Conservation (phyloP, 1,284 basidiomycete genomes). For the Boletus coffeatus region DNA sequence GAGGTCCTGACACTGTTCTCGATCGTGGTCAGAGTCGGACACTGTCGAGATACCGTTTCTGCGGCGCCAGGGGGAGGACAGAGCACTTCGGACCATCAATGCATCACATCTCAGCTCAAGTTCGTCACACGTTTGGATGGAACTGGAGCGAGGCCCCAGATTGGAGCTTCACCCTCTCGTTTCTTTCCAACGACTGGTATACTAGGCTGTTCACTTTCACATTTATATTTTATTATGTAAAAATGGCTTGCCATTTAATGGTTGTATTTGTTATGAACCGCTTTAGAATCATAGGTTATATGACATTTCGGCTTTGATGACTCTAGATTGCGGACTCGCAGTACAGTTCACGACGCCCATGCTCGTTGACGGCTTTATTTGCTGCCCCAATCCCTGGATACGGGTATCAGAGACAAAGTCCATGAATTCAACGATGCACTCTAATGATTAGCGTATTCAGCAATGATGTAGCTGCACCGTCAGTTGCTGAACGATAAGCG, state of each 20-base stretch:
- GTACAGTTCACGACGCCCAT: neutral
- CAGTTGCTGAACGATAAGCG: too few relatives aligned
- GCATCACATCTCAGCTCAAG: neutral
- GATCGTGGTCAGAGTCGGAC: conserved; percentile 15
- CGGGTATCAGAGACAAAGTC: too few relatives aligned
- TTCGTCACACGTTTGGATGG: neutral
- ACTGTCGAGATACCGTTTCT: conserved; percentile 4
- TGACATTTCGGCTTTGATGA: neutral
- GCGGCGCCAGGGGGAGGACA: neutral
- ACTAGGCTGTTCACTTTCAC: neutral
- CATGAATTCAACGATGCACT: too few relatives aligned
- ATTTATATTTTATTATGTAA: neutral
- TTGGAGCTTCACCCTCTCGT: neutral
- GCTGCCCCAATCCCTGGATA: too few relatives aligned
- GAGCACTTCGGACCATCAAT: neutral
- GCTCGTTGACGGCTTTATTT: neutral
- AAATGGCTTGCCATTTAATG: neutral
- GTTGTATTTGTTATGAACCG: neutral
- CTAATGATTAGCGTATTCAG: too few relatives aligned
- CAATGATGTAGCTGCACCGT: too few relatives aligned
- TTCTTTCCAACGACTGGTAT: neutral
- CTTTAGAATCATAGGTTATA: neutral
- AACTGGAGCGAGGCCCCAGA: neutral
- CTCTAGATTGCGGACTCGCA: neutral
- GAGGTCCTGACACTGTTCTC: conserved; percentile 14